Evolutionary conservation across 805 yeast genomes (phyloP).

Genomic region (Yamadazyma endophytica): DNA sequence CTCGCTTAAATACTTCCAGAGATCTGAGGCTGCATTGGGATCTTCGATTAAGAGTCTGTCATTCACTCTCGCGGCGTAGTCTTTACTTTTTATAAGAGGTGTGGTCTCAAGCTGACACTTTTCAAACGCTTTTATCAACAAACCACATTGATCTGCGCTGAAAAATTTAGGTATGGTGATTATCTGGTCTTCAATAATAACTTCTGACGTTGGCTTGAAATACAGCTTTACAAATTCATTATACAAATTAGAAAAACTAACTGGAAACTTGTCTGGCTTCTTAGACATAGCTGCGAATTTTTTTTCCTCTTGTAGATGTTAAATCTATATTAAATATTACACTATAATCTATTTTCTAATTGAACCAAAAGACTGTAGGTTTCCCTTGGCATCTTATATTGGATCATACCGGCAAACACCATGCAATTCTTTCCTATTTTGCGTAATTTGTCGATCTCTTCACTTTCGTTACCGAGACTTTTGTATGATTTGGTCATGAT

Average conservation of each 20-base stretch:
- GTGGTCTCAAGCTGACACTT: slow-evolving; percentile 39
- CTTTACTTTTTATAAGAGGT: slow-evolving; percentile 43
- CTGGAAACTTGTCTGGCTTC: slow-evolving; percentile 13
- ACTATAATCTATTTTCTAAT: slow-evolving; percentile 43
- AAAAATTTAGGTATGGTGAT: slow-evolving; percentile 38
- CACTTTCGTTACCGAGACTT: slow-evolving; percentile 42
- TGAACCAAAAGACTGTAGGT: slow-evolving; percentile 67
- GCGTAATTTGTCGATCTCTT: slow-evolving; percentile 52
- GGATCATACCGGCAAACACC: slow-evolving; percentile 93
- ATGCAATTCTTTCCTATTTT: slow-evolving; percentile 77
- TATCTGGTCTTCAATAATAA: slow-evolving; percentile 32
- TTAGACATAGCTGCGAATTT: not conserved
- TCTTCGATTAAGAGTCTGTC: slow-evolving; percentile 46
- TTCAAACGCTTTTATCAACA: slow-evolving; percentile 31
- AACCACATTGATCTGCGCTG: slow-evolving; percentile 31
- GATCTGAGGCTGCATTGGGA: slow-evolving; percentile 24
- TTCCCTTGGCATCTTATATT: slow-evolving; percentile 86
- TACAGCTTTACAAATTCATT: slow-evolving; percentile 12
- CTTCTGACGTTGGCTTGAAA: slow-evolving; percentile 20
- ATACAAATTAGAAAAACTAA: slow-evolving; percentile 10
- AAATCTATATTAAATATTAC: not conserved
- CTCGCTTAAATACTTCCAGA: slow-evolving; percentile 42
- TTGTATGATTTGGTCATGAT: slow-evolving; percentile 41
- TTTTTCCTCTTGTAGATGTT: not conserved
- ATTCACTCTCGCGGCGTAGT: slow-evolving; percentile 55